phyloP scores from a whole-genome alignment of 31 red algal species.

The Porphyra umbilicalis region DNA sequence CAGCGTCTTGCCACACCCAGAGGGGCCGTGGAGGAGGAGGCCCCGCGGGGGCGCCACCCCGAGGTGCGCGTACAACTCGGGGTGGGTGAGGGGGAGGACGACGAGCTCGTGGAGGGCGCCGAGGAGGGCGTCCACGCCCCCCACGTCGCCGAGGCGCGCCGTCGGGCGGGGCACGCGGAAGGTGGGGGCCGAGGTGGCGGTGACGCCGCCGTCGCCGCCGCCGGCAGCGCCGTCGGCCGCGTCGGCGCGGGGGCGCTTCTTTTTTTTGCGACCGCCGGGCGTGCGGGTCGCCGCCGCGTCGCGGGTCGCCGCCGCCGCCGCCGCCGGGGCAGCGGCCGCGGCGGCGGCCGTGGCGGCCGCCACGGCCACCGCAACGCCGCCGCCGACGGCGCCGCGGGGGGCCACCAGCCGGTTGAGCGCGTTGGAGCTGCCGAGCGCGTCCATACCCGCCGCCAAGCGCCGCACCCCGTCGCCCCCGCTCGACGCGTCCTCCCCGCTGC shows the following conservation, averaged over 20 bases:
- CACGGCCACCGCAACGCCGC: neutral
- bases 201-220: neutral
- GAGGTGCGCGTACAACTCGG: constrained; percentile 64
- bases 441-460: neutral
- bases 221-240: neutral
- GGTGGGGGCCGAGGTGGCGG: neutral
- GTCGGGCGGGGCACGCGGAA: constrained; percentile 36
- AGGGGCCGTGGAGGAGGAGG: constrained; percentile 77
- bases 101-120: constrained; percentile 65
- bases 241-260: neutral
- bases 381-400: neutral
- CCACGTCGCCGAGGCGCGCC: constrained; percentile 58
- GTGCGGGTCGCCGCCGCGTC: neutral
- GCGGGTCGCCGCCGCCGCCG: neutral
- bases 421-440: neutral
- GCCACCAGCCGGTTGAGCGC: neutral
- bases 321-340: neutral
- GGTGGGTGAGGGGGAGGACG: constrained; percentile 67
- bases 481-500: neutral
- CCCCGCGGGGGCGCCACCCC: constrained; percentile 83
- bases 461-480: neutral
- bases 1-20: constrained; percentile 86
- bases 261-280: neutral
- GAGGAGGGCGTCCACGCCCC: constrained; percentile 40
- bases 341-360: neutral